Evolutionary conservation across 2,329 filamentous ascomycete genomes (phyloP).

Genomic region (Dactylellina cionopaga): DNA sequence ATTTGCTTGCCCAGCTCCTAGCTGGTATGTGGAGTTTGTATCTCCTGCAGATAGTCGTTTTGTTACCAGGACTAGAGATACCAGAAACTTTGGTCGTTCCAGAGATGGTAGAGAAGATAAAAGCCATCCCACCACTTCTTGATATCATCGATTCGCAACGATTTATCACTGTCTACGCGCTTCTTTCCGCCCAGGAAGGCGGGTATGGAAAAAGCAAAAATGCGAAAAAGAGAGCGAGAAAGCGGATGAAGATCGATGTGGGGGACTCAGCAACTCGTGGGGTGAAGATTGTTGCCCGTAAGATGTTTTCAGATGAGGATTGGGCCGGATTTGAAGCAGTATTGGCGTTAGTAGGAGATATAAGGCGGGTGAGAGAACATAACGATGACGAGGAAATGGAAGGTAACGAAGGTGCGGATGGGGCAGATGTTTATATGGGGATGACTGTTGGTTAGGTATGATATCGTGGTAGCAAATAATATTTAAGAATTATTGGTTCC

Average conservation of each 20-base stretch:
- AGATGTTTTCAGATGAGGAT: conserved; percentile 4
- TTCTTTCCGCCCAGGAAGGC: background rate
- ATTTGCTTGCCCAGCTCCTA: conserved; percentile 19
- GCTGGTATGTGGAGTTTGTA: conserved; percentile 29
- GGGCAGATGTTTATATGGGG: conserved; percentile 17
- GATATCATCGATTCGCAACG: background rate
- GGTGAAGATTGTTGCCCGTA: background rate
- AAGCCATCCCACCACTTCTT: background rate
- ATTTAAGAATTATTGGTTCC: no score
- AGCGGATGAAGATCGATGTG: conserved; percentile 12
- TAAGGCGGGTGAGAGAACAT: background rate
- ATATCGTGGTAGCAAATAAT: no score
- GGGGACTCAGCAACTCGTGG: background rate
- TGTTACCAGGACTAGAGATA: background rate
- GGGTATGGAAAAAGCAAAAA: conserved; percentile 5
- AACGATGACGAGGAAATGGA: background rate
- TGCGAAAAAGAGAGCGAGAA: conserved; percentile 15
- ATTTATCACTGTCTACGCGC: conserved; percentile 30
- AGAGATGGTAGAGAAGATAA: background rate
- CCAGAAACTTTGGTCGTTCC: no score
- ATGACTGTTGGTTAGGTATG: conserved; percentile 26
- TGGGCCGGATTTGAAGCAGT: background rate
- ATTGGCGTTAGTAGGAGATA: background rate
- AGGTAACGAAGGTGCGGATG: background rate
- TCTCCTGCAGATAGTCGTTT: conserved; percentile 4